phyloP scores from a whole-genome alignment of 2,329 filamentous ascomycete genomes.

The Alternaria brassicae region DNA sequence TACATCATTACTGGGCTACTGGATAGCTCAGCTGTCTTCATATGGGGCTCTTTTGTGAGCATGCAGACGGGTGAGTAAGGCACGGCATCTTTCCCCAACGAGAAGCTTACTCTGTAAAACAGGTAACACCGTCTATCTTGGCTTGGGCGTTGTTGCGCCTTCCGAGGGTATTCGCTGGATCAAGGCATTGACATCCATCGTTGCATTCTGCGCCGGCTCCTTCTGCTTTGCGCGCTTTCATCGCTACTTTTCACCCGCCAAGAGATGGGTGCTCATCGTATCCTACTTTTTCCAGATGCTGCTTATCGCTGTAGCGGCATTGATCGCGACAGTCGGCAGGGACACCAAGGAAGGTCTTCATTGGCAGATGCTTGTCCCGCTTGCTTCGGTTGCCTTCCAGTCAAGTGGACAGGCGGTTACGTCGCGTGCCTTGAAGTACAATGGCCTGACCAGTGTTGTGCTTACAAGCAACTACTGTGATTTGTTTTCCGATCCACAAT shows the following conservation, averaged over 20 bases:
- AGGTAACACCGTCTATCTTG: slow-evolving; percentile 80
- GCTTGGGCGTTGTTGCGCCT: slow-evolving; percentile 72
- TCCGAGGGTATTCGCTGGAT: slow-evolving; percentile 66
- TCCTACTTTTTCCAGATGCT: slow-evolving; percentile 52
- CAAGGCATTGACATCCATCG: slow-evolving; percentile 74
- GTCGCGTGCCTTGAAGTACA: slow-evolving; percentile 72
- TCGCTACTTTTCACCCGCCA: slow-evolving; percentile 65
- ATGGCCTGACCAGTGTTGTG: slow-evolving; percentile 77
- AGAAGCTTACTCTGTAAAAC: slow-evolving; percentile 19
- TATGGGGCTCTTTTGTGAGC: slow-evolving; percentile 81
- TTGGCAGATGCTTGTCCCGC: slow-evolving; percentile 65
- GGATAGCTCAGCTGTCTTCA: slow-evolving; percentile 77
- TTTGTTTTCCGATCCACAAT: slow-evolving; percentile 70
- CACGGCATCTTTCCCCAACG: background rate
- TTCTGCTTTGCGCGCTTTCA: slow-evolving; percentile 75
- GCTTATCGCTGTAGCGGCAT: slow-evolving; percentile 52
- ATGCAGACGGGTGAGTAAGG: slow-evolving; percentile 75
- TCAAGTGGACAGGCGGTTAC: slow-evolving; percentile 80
- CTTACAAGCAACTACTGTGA: slow-evolving; percentile 85
- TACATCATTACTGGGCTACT: slow-evolving; percentile 80
- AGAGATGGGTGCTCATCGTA: slow-evolving; percentile 68
- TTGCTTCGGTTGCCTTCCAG: slow-evolving; percentile 77
- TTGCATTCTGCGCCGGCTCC: slow-evolving; percentile 74
- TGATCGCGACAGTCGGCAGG: slow-evolving; percentile 54
- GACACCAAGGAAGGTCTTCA: slow-evolving; percentile 52